These are phyloP conservation scores for Aspergillus biplanus DNA, from an alignment of 495 filamentous ascomycete species.

Conservation along the genomic window DNA sequence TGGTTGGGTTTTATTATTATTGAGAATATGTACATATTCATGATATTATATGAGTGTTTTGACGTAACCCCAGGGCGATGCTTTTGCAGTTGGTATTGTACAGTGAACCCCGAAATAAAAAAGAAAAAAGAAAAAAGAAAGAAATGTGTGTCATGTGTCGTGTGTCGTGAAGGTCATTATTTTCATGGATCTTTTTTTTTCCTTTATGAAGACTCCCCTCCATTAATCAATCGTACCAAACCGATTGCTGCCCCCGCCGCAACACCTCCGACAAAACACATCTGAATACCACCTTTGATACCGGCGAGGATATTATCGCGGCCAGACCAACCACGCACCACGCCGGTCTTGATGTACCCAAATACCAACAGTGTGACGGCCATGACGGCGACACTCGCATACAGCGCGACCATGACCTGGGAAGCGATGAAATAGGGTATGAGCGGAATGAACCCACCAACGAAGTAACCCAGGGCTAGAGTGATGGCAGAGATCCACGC, in stretches of 20 bases:
- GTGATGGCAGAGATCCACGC: conserved; percentile 62
- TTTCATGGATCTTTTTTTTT: too few species aligned
- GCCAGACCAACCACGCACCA: conserved; percentile 43
- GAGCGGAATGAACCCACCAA: conserved; percentile 73
- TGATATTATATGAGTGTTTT: neutral
- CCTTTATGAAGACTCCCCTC: conserved; percentile 22
- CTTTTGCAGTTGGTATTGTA: too few species aligned
- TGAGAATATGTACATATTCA: neutral
- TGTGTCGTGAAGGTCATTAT: neutral
- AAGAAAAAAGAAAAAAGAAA: neutral
- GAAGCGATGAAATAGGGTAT: conserved; percentile 72
- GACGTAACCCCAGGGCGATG: too few species aligned
- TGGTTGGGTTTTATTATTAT: neutral
- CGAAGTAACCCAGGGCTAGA: conserved; percentile 70
- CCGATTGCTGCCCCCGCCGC: conserved; percentile 68
- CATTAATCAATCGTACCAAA: conserved; percentile 55
- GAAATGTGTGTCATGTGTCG: neutral
- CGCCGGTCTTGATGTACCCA: conserved; percentile 71
- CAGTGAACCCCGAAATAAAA: neutral
- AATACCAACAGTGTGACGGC: conserved; percentile 69
- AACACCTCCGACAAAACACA: conserved; percentile 67
- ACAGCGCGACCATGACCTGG: conserved; percentile 60
- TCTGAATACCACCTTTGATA: conserved; percentile 59
- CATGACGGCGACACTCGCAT: conserved; percentile 71
- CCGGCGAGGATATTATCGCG: conserved; percentile 45